Base-by-base conservation (phyloP, 2,329 filamentous ascomycete species). In the Ophiostoma montium region DNA sequence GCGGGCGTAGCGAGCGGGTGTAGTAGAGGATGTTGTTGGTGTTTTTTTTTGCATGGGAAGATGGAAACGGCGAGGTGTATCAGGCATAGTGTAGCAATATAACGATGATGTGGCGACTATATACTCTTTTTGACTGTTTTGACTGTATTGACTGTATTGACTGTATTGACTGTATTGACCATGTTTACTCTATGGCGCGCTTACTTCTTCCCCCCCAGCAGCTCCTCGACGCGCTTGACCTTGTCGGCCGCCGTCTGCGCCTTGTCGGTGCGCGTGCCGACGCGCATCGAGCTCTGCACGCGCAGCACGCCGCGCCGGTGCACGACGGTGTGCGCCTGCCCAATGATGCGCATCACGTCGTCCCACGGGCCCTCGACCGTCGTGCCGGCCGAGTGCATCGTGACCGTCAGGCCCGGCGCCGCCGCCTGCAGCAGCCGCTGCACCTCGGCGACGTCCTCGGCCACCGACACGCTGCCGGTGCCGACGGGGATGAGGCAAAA, bases 311-410 rank as follows among this genome's bases (percentile, higher is more conserved):
- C 87, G 52, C 78, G 75, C 52, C 78, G 67, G 61, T 94, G 88
- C 19, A 94, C 76, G 43, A 86, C 69, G 0, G 75, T 74, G 67
- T 94, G 88, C 3, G 85, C 86, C 67, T 90, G 85, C n/a, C 88
- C 88, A 56, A 94, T 84, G 27, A 89, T 74, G 50, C 70, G 72
- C 74, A 94, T 88, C 51, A 94, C 88, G 31, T 84, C 78, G 56
- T 94, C 85, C 90, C 92, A 96, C 36, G 80, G 75, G 2, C 90
- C 92, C 69, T 96, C 90, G 49, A 96, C 76, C 0, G 90, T 96
- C 0, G 90, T 95, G 12, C 90, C 92, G 2, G 88, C 89, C 23
- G 86, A 89, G 67, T 96, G 90, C 86, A 96, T 92, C 43, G 76
- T 80, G 62, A 89, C 90, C 55, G 78, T 81, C 54, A 96, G 65